Percentiles rank a stretch among this genome's conserved stretches.
Evolutionary conservation across 2,329 filamentous ascomycete species (phyloP).

Genomic region (Rhytidhysteron rufulum): DNA sequence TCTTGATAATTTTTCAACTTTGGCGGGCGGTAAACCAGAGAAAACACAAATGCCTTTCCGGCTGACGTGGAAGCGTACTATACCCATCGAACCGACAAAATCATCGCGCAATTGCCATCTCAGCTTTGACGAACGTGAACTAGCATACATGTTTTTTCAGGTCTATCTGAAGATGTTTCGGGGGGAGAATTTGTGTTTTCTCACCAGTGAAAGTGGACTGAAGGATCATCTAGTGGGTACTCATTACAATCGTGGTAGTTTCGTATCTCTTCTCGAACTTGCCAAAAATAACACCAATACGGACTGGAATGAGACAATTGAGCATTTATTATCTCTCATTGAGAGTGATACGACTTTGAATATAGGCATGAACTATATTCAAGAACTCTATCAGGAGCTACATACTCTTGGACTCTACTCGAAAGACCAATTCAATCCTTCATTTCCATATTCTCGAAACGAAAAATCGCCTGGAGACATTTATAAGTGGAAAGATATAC

Average conservation of each 20-base stretch:
- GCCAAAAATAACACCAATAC: constrained; percentile 3
- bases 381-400: constrained; percentile 11
- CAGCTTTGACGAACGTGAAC: constrained; percentile 24
- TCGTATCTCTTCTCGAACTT: constrained; percentile 8
- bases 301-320: constrained; percentile 6
- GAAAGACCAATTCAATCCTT: too few species aligned
- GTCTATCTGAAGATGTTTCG: constrained; percentile 14
- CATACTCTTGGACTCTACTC: constrained; percentile 8
- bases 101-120: constrained; percentile 44
- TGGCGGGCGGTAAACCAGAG: too few species aligned
- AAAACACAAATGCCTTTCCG: not conserved
- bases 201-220: constrained; percentile 13
- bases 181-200: constrained; percentile 5
- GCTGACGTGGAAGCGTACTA: not conserved
- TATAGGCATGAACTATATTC: constrained; percentile 9
- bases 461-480: too few species aligned
- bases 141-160: constrained; percentile 8
- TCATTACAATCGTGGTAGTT: constrained; percentile 11
- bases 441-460: too few species aligned
- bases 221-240: too few species aligned
- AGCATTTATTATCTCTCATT: constrained; percentile 2
- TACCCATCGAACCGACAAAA: not conserved
- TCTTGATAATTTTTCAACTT: constrained; percentile 23
- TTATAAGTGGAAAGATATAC: constrained; percentile 13
- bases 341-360: constrained; percentile 6